Conservation (phyloP, 2,329 filamentous ascomycete genomes). For the Ophiocordyceps camponoti-floridani region DNA sequence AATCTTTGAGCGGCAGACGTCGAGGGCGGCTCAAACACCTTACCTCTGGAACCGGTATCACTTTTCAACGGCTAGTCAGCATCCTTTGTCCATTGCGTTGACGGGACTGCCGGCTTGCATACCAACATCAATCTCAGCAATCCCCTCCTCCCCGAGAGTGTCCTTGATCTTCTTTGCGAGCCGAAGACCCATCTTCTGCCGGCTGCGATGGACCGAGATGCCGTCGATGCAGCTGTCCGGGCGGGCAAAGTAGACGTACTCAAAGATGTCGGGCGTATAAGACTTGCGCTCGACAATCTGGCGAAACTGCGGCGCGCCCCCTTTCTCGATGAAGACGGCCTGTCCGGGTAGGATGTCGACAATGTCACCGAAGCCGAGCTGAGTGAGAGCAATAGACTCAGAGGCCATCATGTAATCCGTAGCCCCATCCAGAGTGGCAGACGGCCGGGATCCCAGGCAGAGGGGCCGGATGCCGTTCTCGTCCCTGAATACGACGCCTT, state of each 20-base stretch:
- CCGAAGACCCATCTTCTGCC: constrained; percentile 73
- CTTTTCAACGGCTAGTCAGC: not conserved
- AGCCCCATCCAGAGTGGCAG: constrained; percentile 39
- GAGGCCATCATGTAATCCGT: constrained; percentile 85
- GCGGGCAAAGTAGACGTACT: constrained; percentile 75
- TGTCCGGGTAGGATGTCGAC: constrained; percentile 66
- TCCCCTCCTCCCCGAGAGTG: constrained; percentile 47
- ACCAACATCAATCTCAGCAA: constrained; percentile 60
- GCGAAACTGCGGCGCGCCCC: constrained; percentile 51
- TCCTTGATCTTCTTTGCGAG: constrained; percentile 56
- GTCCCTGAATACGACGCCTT: not conserved
- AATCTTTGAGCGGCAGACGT: not conserved
- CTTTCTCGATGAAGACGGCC: constrained; percentile 73
- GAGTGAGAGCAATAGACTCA: constrained; percentile 66
- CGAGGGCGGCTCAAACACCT: not conserved
- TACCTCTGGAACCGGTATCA: constrained; percentile 51
- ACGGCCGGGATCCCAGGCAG: constrained; percentile 56
- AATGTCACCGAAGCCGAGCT: constrained; percentile 64
- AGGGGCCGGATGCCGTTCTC: constrained; percentile 57
- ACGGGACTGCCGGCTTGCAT: not conserved
- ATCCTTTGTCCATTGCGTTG: not conserved
- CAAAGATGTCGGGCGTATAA: constrained; percentile 67
- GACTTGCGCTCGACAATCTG: constrained; percentile 51
- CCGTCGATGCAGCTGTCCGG: constrained; percentile 74
- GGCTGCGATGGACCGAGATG: constrained; percentile 68